Percentiles rank a stretch among this genome's conserved stretches.
These are phyloP conservation scores for Hepatocystis sp. DNA, from an alignment of 169 alveolate species.

Conservation along the genomic window DNA sequence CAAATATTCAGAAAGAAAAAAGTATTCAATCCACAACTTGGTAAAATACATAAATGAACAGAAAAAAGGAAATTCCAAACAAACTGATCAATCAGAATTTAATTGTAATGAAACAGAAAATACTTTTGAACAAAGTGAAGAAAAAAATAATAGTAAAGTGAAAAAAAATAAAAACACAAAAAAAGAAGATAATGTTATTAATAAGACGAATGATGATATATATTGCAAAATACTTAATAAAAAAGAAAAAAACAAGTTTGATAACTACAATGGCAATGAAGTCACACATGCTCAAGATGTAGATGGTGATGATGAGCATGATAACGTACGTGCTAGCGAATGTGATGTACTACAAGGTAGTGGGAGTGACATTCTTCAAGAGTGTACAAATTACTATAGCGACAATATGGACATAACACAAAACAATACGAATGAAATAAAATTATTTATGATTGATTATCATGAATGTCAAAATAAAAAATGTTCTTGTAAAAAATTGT, in stretches of 20 bases:
- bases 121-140: not conserved
- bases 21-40: conserved; percentile 70
- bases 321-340: not conserved
- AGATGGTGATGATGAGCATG: not conserved
- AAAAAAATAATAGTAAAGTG: not conserved
- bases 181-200: not conserved
- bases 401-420: not conserved
- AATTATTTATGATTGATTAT: conserved; percentile 74
- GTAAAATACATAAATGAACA: conserved; percentile 62
- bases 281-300: not conserved
- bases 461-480: conserved; percentile 73
- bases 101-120: not conserved
- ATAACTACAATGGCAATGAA: not conserved
- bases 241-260: not conserved
- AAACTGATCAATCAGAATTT: not conserved
- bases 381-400: no score
- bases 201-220: not conserved
- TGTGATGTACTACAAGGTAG: no score
- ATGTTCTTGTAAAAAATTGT: conserved; percentile 74
- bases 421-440: conserved; percentile 8
- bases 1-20: conserved; percentile 22
- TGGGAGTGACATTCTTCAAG: no score
- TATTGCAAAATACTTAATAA: no score
- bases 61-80: not conserved
- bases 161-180: no score